Conservation (phyloP, 2,329 filamentous ascomycete species). For the Microsporum audouinii region DNA sequence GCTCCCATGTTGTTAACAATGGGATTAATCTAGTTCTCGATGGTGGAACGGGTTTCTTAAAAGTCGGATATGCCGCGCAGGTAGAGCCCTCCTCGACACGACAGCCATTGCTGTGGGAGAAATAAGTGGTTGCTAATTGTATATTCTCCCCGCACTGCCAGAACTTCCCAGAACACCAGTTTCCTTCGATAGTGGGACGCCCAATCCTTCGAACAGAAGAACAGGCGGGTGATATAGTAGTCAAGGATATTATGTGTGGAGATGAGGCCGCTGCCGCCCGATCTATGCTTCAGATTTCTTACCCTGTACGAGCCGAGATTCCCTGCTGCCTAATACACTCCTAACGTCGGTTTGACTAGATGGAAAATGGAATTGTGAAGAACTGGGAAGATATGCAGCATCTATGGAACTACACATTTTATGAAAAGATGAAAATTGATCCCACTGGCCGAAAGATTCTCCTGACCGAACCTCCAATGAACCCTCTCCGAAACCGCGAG, state of each 20-base stretch:
- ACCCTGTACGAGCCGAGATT: slow-evolving; percentile 51
- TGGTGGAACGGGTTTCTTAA: slow-evolving; percentile 98
- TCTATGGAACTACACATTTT: slow-evolving; percentile 98
- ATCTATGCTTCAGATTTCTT: slow-evolving; percentile 96
- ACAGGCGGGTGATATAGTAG: slow-evolving; percentile 57
- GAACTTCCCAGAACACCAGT: slow-evolving; percentile 99
- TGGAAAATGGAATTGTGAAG: slow-evolving; percentile 99
- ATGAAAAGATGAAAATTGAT: slow-evolving; percentile 91
- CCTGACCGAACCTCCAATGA: slow-evolving; percentile 94
- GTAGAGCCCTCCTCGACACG: slow-evolving; percentile 29
- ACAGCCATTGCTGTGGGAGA: not conserved
- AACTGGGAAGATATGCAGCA: slow-evolving; percentile 99
- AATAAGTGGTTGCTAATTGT: slow-evolving; percentile 3
- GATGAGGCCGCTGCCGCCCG: slow-evolving; percentile 93
- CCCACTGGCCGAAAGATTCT: slow-evolving; percentile 90
- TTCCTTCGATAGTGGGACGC: slow-evolving; percentile 93
- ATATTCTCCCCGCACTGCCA: slow-evolving; percentile 30
- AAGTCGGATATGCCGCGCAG: slow-evolving; percentile 95
- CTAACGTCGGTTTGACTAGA: slow-evolving; percentile 39
- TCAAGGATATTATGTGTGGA: slow-evolving; percentile 99
- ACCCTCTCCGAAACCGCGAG: slow-evolving; percentile 90
- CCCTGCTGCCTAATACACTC: not conserved
- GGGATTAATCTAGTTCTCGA: slow-evolving; percentile 64
- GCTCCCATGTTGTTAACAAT: slow-evolving; percentile 21
- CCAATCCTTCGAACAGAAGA: slow-evolving; percentile 97